Conservation (phyloP, 805 yeast genomes). For the Tetrapisispora arboricola region DNA sequence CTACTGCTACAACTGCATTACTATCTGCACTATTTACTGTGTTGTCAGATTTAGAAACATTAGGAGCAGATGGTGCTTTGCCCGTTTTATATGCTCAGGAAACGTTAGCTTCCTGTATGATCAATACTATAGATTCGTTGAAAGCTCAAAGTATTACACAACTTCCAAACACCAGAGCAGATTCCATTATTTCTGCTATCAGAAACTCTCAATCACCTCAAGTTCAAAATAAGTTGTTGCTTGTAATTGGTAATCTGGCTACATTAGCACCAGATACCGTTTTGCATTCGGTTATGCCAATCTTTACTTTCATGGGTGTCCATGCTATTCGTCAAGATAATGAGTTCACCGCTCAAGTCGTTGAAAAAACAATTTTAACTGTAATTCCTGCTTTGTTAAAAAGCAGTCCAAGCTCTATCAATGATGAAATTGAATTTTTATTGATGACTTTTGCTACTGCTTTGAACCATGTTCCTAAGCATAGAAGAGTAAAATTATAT, state of each 20-base stretch:
- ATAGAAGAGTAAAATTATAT: slow-evolving; percentile 81
- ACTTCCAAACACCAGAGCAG: slow-evolving; percentile 68
- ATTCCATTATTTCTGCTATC: slow-evolving; percentile 81
- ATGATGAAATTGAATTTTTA: slow-evolving; percentile 70
- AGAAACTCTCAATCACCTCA: slow-evolving; percentile 87
- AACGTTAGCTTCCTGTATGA: slow-evolving; percentile 77
- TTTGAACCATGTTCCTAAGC: slow-evolving; percentile 90
- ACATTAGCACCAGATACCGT: slow-evolving; percentile 83
- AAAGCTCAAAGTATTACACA: slow-evolving; percentile 38
- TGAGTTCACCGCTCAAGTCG: slow-evolving; percentile 84
- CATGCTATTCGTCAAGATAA: slow-evolving; percentile 95
- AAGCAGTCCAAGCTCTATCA: slow-evolving; percentile 30
- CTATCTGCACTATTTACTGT: slow-evolving; percentile 47
- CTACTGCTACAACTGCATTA: slow-evolving; percentile 33
- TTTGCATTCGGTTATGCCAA: slow-evolving; percentile 97
- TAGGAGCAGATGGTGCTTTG: slow-evolving; percentile 83
- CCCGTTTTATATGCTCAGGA: slow-evolving; percentile 91
- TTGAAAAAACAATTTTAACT: slow-evolving; percentile 79
- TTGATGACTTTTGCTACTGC: slow-evolving; percentile 89
- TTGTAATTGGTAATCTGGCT: slow-evolving; percentile 83
- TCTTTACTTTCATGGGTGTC: slow-evolving; percentile 98
- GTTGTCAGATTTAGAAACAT: slow-evolving; percentile 65
- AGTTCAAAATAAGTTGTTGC: slow-evolving; percentile 77
- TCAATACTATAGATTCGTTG: slow-evolving; percentile 50
- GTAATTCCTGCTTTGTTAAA: slow-evolving; percentile 84